Evolutionary conservation across 2,329 filamentous ascomycete genomes (phyloP).

Genomic region (Ascochyta pisi): DNA sequence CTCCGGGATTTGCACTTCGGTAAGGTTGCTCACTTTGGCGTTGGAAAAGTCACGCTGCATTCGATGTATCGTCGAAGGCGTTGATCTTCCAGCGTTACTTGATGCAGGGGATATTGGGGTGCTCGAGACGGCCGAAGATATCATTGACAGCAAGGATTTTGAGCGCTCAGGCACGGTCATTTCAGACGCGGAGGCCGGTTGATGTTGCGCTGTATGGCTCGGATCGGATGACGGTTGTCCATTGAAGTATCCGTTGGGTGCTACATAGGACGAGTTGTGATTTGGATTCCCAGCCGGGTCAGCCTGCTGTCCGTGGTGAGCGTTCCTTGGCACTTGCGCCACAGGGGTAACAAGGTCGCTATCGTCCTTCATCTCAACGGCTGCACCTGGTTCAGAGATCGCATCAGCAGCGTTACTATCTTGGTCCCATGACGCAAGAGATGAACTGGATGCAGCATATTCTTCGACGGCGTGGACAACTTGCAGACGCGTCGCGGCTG

Average conservation of each 20-base stretch:
- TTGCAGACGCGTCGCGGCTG: slow-evolving; percentile 23
- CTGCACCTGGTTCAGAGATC: slow-evolving; percentile 32
- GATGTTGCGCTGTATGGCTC: slow-evolving; percentile 22
- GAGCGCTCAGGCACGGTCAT: slow-evolving; percentile 37
- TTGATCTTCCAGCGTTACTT: slow-evolving; percentile 36
- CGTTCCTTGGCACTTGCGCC: slow-evolving; percentile 32
- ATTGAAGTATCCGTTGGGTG: slow-evolving; percentile 23
- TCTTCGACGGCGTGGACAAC: slow-evolving; percentile 44
- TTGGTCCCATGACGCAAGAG: slow-evolving; percentile 42
- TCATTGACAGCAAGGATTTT: slow-evolving; percentile 45
- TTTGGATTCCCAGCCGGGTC: slow-evolving; percentile 26
- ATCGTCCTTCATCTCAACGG: slow-evolving; percentile 36
- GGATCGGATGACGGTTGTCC: slow-evolving; percentile 14
- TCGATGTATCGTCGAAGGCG: slow-evolving; percentile 38
- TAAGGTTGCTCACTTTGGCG: slow-evolving; percentile 25
- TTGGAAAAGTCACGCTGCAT: slow-evolving; percentile 34
- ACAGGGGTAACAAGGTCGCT: slow-evolving; percentile 36
- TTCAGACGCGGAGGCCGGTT: slow-evolving; percentile 17
- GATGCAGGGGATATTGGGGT: slow-evolving; percentile 39
- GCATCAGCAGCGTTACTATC: slow-evolving; percentile 35
- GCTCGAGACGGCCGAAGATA: slow-evolving; percentile 46
- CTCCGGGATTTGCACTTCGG: slow-evolving; percentile 34
- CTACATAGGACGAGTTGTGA: slow-evolving; percentile 18
- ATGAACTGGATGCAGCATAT: slow-evolving; percentile 38
- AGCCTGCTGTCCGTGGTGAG: slow-evolving; percentile 22